Conservation (phyloP, 164 flowering plant genomes). For the Sextonia rubra region DNA sequence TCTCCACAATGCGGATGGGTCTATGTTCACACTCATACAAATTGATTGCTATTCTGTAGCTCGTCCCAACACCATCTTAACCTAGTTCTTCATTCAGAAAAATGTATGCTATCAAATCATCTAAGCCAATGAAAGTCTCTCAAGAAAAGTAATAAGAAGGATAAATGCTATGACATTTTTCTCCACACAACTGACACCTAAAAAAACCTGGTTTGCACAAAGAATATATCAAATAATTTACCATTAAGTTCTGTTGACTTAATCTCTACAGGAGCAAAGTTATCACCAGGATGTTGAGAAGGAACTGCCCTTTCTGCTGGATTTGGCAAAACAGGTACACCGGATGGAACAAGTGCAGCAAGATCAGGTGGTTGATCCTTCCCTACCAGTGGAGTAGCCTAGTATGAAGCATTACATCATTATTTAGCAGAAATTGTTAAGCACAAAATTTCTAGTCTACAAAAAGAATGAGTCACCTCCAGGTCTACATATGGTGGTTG, state of each 20-base stretch:
- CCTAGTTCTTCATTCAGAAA: neutral
- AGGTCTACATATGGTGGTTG: constrained; percentile 77
- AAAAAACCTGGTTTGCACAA: neutral
- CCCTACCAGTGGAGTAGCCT: constrained; percentile 90
- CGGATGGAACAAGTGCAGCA: constrained; percentile 76
- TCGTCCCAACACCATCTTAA: neutral
- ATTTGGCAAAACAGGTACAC: constrained; percentile 30
- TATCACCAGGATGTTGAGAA: constrained; percentile 23
- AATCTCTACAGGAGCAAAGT: constrained; percentile 18
- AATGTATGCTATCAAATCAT: neutral
- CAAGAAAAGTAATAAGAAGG: neutral
- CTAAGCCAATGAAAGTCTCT: neutral
- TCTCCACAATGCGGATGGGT: no score
- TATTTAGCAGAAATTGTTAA: neutral
- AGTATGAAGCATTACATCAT: constrained; percentile 17
- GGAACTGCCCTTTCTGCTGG: constrained; percentile 29
- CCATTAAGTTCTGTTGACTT: constrained; percentile 39
- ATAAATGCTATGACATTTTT: neutral
- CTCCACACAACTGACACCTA: neutral
- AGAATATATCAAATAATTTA: constrained; percentile 17
- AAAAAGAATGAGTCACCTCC: constrained; percentile 49
- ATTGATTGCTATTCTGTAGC: no score
- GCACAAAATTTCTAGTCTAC: neutral
- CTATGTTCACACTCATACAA: no score
- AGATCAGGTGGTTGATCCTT: constrained; percentile 98